These are phyloP conservation scores for Cystoderma amianthinum DNA, from an alignment of 768 basidiomycete genomes.

Conservation along the genomic window DNA sequence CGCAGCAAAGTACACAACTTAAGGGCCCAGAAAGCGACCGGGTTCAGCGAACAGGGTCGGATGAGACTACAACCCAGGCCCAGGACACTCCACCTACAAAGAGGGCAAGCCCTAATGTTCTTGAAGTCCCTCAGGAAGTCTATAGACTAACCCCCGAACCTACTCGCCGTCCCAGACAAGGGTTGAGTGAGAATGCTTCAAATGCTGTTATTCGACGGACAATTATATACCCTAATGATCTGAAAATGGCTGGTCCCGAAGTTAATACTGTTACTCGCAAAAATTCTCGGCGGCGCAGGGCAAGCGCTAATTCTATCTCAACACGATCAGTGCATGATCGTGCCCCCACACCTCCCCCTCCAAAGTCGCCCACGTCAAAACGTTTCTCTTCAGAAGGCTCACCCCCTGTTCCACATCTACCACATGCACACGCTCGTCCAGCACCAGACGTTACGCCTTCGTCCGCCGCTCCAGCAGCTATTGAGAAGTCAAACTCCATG, in stretches of 20 bases:
- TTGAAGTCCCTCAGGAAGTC: conserved; percentile 23
- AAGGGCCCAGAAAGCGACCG: background rate
- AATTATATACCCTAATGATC: conserved; percentile 71
- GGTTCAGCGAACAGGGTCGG: background rate
- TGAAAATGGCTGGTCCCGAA: conserved; percentile 49
- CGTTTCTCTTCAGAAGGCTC: conserved; percentile 64
- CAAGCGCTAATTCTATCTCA: conserved; percentile 54
- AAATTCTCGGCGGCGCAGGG: conserved; percentile 55
- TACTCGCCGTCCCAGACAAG: conserved; percentile 33
- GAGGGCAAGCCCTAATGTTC: conserved; percentile 2
- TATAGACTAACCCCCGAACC: conserved; percentile 25
- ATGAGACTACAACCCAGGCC: background rate
- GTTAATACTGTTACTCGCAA: conserved; percentile 48
- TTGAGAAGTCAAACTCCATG: conserved; percentile 63
- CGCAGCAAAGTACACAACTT: background rate
- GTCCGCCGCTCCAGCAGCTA: conserved; percentile 28
- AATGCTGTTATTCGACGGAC: conserved; percentile 69
- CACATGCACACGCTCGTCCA: conserved; percentile 37
- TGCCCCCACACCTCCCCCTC: conserved; percentile 81
- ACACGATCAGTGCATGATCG: conserved; percentile 76
- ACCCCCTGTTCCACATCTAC: conserved; percentile 65
- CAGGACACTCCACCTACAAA: background rate
- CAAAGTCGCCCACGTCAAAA: conserved; percentile 41
- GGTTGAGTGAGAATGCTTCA: conserved; percentile 23
- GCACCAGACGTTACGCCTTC: conserved; percentile 29